These are phyloP conservation scores for Orbilia javanica DNA, from an alignment of 2,329 filamentous ascomycete genomes.

Conservation along the genomic window DNA sequence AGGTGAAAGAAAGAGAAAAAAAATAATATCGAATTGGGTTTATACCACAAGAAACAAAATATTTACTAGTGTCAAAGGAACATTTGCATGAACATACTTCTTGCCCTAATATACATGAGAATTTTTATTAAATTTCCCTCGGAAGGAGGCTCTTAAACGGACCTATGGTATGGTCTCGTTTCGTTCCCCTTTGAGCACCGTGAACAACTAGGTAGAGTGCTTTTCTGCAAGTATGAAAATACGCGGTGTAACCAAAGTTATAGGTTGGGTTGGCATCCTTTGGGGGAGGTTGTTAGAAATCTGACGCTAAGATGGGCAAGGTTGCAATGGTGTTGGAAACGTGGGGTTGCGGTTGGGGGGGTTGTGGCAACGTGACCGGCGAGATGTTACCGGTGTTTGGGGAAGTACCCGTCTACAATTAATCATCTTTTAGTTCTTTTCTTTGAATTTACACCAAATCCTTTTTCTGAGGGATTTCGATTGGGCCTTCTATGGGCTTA, in stretches of 20 bases:
- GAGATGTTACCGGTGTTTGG: neutral
- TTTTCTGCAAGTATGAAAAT: conserved; percentile 16
- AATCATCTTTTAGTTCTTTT: neutral
- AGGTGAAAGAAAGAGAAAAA: neutral
- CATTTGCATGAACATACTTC: neutral
- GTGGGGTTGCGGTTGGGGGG: conserved; percentile 13
- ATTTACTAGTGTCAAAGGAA: conserved; percentile 6
- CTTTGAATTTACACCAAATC: neutral
- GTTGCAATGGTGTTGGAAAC: conserved; percentile 19
- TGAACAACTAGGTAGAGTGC: neutral
- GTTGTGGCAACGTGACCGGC: neutral
- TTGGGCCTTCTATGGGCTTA: neutral
- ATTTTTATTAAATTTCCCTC: conserved; percentile 4
- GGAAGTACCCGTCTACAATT: neutral
- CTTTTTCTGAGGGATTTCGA: neutral
- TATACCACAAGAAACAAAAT: neutral
- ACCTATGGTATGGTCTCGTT: neutral
- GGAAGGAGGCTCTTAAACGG: neutral
- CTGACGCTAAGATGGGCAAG: conserved; percentile 15
- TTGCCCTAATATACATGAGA: neutral
- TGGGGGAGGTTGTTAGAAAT: neutral
- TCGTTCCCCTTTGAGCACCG: neutral
- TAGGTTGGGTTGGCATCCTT: conserved; percentile 12
- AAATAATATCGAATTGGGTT: conserved; percentile 1
- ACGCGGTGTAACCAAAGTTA: conserved; percentile 7